These are phyloP conservation scores for Vitis hybrid DNA, from an alignment of 177 flowering plant genomes.

Conservation along the genomic window DNA sequence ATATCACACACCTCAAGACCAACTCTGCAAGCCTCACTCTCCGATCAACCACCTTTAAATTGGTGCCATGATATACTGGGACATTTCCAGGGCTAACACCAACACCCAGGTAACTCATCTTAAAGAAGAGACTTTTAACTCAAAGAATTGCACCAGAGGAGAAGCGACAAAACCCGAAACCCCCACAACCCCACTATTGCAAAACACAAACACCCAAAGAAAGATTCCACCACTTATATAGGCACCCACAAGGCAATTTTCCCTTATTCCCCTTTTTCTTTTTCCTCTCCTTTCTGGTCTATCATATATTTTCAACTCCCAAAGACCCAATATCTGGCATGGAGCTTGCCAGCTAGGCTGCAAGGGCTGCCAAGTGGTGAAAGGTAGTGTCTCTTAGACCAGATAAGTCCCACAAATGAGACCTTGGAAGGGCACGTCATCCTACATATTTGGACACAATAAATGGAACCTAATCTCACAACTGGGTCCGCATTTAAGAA, in stretches of 20 bases:
- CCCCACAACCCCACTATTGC: not conserved
- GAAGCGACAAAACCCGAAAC: not conserved
- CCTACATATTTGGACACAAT: slow-evolving; percentile 10
- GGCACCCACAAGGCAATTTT: not conserved
- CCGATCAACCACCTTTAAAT: slow-evolving; percentile 62
- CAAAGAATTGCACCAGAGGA: slow-evolving; percentile 1
- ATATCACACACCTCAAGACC: slow-evolving; percentile 70
- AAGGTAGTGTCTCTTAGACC: not conserved
- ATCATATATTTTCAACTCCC: not conserved
- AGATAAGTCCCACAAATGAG: not conserved
- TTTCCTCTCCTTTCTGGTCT: not conserved
- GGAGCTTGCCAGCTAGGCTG: not conserved
- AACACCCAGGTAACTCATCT: slow-evolving; percentile 58
- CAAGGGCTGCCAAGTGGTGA: slow-evolving; percentile 26
- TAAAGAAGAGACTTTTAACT: not conserved
- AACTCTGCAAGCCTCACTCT: slow-evolving; percentile 74
- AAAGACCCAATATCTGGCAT: not conserved
- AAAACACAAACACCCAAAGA: not conserved
- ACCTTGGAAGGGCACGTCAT: slow-evolving; percentile 8
- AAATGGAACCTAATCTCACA: slow-evolving; percentile 8
- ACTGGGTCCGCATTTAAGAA: slow-evolving; percentile 9
- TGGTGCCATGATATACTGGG: slow-evolving; percentile 62
- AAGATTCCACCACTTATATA: slow-evolving; percentile 21
- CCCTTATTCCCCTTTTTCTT: not conserved
- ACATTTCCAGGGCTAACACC: slow-evolving; percentile 86